Evolutionary conservation across 768 basidiomycete genomes (phyloP).

Genomic region (Chalciporus pseudorubinellus): DNA sequence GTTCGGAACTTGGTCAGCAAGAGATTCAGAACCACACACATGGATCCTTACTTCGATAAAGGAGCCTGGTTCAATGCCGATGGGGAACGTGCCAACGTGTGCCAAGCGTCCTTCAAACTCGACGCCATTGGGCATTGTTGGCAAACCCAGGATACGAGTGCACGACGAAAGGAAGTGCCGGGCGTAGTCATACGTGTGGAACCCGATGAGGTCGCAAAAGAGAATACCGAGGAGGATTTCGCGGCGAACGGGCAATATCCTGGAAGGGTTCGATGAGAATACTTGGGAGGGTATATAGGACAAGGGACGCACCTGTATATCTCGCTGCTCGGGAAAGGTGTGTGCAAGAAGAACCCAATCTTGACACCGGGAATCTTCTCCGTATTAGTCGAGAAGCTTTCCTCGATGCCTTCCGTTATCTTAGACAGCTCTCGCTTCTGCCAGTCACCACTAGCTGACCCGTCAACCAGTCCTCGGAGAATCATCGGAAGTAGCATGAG

Average conservation of each 20-base stretch:
- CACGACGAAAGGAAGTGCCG: slow-evolving; percentile 99
- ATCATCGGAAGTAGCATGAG: slow-evolving; percentile 98
- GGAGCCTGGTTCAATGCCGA: slow-evolving; percentile 93
- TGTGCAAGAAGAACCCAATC: slow-evolving; percentile 98
- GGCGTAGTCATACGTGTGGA: slow-evolving; percentile 99
- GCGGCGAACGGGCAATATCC: slow-evolving; percentile 93
- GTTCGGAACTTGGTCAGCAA: slow-evolving; percentile 6
- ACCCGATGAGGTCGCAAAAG: slow-evolving; percentile 96
- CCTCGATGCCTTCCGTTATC: slow-evolving; percentile 71
- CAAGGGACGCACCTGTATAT: slow-evolving; percentile 79
- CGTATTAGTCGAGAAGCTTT: slow-evolving; percentile 35
- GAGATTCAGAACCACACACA: background rate
- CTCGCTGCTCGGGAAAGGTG: slow-evolving; percentile 96
- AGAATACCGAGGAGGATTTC: slow-evolving; percentile 97
- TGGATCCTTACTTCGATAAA: slow-evolving; percentile 68
- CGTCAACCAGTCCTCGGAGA: slow-evolving; percentile 84
- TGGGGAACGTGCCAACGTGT: slow-evolving; percentile 98
- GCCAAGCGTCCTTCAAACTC: slow-evolving; percentile 94
- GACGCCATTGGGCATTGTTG: slow-evolving; percentile 98
- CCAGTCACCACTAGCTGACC: slow-evolving; percentile 54
- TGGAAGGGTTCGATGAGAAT: slow-evolving; percentile 29
- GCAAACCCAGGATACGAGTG: slow-evolving; percentile 90
- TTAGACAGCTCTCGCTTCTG: slow-evolving; percentile 60
- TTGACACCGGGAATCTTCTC: slow-evolving; percentile 66
- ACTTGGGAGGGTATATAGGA: slow-evolving; percentile 13